These are phyloP conservation scores for Aureobasidium pullulans DNA, from an alignment of 2,329 filamentous ascomycete species.

Conservation along the genomic window DNA sequence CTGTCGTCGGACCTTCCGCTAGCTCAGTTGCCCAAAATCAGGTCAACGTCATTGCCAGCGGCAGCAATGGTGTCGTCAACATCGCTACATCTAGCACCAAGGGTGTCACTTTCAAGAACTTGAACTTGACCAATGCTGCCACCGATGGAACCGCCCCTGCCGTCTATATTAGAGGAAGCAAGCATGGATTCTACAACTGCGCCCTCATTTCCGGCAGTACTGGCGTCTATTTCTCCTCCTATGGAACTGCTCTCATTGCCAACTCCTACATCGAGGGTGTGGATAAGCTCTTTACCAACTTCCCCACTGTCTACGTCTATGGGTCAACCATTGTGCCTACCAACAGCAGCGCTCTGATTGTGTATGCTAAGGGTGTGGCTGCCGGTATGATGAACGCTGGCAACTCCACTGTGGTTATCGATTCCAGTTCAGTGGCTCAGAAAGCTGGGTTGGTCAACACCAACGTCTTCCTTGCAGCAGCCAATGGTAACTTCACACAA, in stretches of 20 bases:
- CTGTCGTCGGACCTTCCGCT: constrained; percentile 31
- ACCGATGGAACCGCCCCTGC: constrained; percentile 20
- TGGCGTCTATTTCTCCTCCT: constrained; percentile 23
- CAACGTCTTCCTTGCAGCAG: constrained; percentile 34
- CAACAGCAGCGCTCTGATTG: constrained; percentile 24
- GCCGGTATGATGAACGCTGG: constrained; percentile 7
- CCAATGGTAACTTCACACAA: constrained; percentile 32
- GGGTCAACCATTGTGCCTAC: constrained; percentile 37
- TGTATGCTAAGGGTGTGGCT: constrained; percentile 16
- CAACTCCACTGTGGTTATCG: constrained; percentile 17
- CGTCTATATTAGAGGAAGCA: constrained; percentile 30
- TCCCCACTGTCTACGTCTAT: constrained; percentile 37
- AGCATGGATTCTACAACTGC: constrained; percentile 40
- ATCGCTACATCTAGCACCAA: constrained; percentile 26
- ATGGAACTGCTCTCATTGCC: constrained; percentile 34
- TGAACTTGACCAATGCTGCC: constrained; percentile 33
- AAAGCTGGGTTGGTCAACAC: constrained; percentile 23
- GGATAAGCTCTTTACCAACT: constrained; percentile 37
- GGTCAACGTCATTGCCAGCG: constrained; percentile 26
- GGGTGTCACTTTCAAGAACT: constrained; percentile 31
- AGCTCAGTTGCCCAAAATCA: constrained; percentile 32
- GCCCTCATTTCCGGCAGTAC: constrained; percentile 35
- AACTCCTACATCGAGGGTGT: constrained; percentile 40
- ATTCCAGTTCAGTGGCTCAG: constrained; percentile 15
- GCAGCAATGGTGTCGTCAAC: constrained; percentile 23